A percentile compares a stretch with the other conserved stretches of the same genome.
Evolutionary conservation across 306 rosid species (phyloP).

Genomic region (Casuarina cunninghamiana): DNA sequence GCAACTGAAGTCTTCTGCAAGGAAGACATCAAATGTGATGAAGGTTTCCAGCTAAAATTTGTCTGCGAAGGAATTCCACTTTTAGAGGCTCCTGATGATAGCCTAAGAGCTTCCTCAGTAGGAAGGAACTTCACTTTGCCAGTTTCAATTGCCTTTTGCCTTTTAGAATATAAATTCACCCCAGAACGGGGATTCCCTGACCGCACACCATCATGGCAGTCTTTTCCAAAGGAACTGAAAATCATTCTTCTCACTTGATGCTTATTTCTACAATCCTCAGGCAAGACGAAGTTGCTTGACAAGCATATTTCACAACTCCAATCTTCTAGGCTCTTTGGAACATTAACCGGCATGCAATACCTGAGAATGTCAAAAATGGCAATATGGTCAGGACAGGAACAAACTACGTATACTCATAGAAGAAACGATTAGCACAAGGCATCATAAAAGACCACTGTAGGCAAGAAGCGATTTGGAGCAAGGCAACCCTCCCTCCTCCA

Average conservation of each 20-base stretch:
- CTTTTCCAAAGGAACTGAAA: not conserved
- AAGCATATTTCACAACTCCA: slow-evolving; percentile 67
- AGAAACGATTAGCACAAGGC: not conserved
- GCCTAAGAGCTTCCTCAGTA: slow-evolving; percentile 58
- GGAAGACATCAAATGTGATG: not conserved
- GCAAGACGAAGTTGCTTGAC: slow-evolving; percentile 4
- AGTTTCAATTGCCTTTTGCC: slow-evolving; percentile 26
- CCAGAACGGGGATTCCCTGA: slow-evolving; percentile 13
- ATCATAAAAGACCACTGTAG: not conserved
- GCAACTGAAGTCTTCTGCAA: slow-evolving; percentile 5
- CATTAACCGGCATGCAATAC: slow-evolving; percentile 47
- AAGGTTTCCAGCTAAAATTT: slow-evolving; percentile 3
- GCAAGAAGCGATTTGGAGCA: not conserved
- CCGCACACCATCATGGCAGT: not conserved
- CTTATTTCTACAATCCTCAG: slow-evolving; percentile 9
- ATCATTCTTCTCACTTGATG: not conserved
- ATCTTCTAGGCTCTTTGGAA: slow-evolving; percentile 13
- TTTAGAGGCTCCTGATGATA: slow-evolving; percentile 28
- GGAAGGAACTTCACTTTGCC: slow-evolving; percentile 63
- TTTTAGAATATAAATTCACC: slow-evolving; percentile 28
- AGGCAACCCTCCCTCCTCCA: no score
- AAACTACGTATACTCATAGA: not conserved
- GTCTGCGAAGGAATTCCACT: not conserved
- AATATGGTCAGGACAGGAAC: slow-evolving; percentile 20
- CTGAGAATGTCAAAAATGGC: slow-evolving; percentile 41